phyloP scores from a whole-genome alignment of 805 yeast species.

The Spencermartinsiella europaea region DNA sequence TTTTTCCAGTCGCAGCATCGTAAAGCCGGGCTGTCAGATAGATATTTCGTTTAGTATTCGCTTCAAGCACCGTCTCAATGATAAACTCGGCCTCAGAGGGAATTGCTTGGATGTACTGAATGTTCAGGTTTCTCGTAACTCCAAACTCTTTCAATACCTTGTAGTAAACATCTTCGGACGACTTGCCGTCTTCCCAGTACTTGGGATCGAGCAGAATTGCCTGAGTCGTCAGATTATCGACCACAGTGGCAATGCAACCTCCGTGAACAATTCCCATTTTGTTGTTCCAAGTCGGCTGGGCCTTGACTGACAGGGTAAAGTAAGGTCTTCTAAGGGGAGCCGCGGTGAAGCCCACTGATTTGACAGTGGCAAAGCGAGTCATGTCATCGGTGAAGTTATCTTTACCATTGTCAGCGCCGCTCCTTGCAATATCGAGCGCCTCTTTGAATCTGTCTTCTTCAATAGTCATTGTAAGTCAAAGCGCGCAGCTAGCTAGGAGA shows the following conservation, averaged over 20 bases:
- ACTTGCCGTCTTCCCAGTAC: slow-evolving; percentile 21
- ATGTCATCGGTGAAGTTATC: background rate
- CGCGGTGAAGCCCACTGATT: background rate
- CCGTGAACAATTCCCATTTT: slow-evolving; percentile 28
- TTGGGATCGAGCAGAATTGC: slow-evolving; percentile 22
- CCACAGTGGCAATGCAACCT: slow-evolving; percentile 30
- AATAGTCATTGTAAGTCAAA: background rate
- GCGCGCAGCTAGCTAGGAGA: too few species aligned
- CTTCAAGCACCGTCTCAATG: slow-evolving; percentile 22
- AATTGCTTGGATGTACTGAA: slow-evolving; percentile 28
- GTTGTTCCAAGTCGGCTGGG: background rate
- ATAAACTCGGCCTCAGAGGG: slow-evolving; percentile 22
- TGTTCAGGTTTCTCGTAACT: slow-evolving; percentile 25
- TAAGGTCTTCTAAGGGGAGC: background rate
- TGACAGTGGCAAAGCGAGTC: background rate
- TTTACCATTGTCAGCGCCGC: background rate
- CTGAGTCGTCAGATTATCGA: slow-evolving; percentile 24
- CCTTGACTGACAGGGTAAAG: background rate
- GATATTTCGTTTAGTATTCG: slow-evolving; percentile 27
- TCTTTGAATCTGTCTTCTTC: background rate
- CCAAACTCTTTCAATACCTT: slow-evolving; percentile 20
- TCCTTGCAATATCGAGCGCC: background rate
- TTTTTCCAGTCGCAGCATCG: slow-evolving; percentile 19
- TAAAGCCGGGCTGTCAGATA: slow-evolving; percentile 18
- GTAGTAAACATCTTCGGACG: slow-evolving; percentile 15